phyloP scores from a whole-genome alignment of 192 early-diverging fungal genomes.

The Umbelopsis vinacea region DNA sequence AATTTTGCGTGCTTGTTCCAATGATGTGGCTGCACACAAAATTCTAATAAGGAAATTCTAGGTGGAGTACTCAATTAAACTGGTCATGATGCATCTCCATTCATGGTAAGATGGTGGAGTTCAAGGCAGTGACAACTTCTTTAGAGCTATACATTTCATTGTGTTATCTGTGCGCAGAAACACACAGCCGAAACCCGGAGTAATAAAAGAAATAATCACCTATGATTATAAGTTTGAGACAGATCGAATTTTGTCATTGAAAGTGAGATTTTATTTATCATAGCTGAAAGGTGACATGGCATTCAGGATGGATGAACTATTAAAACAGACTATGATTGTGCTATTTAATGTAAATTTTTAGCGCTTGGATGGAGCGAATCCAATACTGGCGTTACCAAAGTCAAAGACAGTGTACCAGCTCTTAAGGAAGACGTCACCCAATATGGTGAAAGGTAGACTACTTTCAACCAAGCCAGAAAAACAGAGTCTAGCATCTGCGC shows the following conservation, averaged over 20 bases:
- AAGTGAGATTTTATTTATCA: no score
- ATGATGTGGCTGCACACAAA: background rate
- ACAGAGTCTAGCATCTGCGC: constrained; percentile 2
- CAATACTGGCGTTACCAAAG: constrained; percentile 46
- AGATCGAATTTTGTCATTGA: no score
- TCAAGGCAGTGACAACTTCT: background rate
- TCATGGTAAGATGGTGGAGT: background rate
- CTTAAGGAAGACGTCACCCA: constrained; percentile 56
- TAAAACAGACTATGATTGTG: no score
- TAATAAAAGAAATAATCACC: no score
- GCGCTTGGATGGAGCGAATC: constrained; percentile 43
- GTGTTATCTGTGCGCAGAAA: background rate
- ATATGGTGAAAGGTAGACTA: constrained; percentile 22
- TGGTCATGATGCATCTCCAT: background rate
- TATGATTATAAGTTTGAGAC: no score
- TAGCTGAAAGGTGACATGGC: background rate
- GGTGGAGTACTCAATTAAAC: background rate
- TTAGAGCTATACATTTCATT: background rate
- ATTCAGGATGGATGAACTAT: no score
- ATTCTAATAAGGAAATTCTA: constrained; percentile 11
- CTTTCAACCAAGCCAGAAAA: constrained; percentile 41
- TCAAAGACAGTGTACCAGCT: constrained; percentile 58
- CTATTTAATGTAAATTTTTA: background rate
- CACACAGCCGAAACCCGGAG: no score
- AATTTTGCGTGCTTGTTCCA: background rate